These are phyloP conservation scores for Daldinia eschscholtzii DNA, from an alignment of 2,329 filamentous ascomycete genomes.

Conservation along the genomic window DNA sequence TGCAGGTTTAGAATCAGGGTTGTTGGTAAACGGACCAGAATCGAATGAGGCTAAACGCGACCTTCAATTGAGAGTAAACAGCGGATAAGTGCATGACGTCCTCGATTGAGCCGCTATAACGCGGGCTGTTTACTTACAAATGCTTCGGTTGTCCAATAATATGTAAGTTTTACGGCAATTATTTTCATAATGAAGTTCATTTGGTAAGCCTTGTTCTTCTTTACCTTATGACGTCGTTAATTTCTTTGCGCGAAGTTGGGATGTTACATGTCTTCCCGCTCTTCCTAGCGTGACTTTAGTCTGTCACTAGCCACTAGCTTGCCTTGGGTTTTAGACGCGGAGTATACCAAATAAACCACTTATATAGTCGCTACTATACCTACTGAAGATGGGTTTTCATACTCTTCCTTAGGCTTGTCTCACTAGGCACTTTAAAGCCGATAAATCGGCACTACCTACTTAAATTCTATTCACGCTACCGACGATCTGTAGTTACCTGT, in stretches of 20 bases:
- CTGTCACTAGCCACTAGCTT: too few relatives aligned
- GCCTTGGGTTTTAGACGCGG: not conserved
- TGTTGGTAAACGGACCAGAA: not conserved
- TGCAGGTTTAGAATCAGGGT: not conserved
- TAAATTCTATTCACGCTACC: too few relatives aligned
- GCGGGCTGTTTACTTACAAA: not conserved
- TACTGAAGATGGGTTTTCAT: not conserved
- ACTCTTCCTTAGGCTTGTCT: not conserved
- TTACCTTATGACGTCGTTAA: conserved; percentile 1
- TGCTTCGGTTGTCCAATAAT: not conserved
- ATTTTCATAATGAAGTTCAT: not conserved
- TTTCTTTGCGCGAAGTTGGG: not conserved
- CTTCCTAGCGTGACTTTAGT: not conserved
- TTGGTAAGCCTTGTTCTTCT: conserved; percentile 2
- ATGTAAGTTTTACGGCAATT: not conserved
- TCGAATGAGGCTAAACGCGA: conserved; percentile 3
- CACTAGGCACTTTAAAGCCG: not conserved
- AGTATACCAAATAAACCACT: not conserved
- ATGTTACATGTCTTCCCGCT: not conserved
- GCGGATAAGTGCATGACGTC: not conserved
- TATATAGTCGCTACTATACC: not conserved
- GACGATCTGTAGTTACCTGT: too few relatives aligned
- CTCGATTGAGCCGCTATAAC: not conserved
- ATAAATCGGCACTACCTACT: not conserved
- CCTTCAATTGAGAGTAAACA: not conserved